These are phyloP conservation scores for Hanseniaspora sp. DNA, from an alignment of 1,139 yeast species.

Conservation along the genomic window DNA sequence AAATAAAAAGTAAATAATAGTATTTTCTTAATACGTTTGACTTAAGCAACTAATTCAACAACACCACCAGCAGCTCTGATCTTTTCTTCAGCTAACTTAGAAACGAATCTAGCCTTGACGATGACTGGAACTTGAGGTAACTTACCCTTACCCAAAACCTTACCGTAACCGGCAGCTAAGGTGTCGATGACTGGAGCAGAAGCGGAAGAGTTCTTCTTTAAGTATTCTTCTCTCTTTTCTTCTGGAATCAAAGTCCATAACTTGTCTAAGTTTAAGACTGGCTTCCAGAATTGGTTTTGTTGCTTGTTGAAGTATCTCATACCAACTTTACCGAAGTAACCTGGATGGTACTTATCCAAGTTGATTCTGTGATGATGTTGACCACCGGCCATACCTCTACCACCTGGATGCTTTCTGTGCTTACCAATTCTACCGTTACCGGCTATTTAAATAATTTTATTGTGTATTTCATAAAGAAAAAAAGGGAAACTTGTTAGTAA, in stretches of 20 bases:
- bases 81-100: conserved; percentile 98
- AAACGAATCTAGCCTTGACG: conserved; percentile 98
- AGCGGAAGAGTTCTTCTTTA: conserved; percentile 70
- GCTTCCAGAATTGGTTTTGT: conserved; percentile 93
- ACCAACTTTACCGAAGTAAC: conserved; percentile 99
- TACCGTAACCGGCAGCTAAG: conserved; percentile 99
- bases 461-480: conserved; percentile 16
- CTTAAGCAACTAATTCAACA: conserved; percentile 96
- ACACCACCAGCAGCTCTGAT: conserved; percentile 99
- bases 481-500: conserved; percentile 5
- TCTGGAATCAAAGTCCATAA: conserved; percentile 95
- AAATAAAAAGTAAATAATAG: conserved; percentile 8
- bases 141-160: conserved; percentile 98
- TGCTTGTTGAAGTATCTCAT: conserved; percentile 99
- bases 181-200: conserved; percentile 99
- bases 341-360: conserved; percentile 99
- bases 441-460: conserved; percentile 45
- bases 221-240: conserved; percentile 90
- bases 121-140: conserved; percentile 97
- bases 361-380: conserved; percentile 99
- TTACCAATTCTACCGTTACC: conserved; percentile 99
- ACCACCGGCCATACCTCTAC: conserved; percentile 99
- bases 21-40: conserved; percentile 16
- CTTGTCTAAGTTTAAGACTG: conserved; percentile 96
- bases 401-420: conserved; percentile 99